These are phyloP conservation scores for Plasmodium malariae DNA, from an alignment of 169 alveolate species.

Conservation along the genomic window DNA sequence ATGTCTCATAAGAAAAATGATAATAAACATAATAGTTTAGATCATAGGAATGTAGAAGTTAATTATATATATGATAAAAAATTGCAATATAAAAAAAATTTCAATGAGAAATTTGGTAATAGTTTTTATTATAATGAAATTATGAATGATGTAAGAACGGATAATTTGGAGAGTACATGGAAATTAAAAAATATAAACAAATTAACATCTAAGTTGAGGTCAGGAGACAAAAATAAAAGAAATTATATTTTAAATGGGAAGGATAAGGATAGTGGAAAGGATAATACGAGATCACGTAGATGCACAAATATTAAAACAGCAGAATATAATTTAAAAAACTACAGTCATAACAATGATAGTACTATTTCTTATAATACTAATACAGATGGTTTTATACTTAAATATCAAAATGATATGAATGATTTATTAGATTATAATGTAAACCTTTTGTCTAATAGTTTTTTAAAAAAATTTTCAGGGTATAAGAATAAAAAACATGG, in stretches of 20 bases:
- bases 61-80: slow-evolving; percentile 11
- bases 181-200: slow-evolving; percentile 33
- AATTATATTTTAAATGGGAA: neutral
- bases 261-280: neutral
- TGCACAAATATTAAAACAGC: slow-evolving; percentile 4
- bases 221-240: no score
- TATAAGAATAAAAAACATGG: neutral
- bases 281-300: slow-evolving; percentile 31
- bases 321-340: neutral
- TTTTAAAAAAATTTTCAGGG: neutral
- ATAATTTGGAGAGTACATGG: slow-evolving; percentile 25
- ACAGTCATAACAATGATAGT: slow-evolving; percentile 10
- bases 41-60: slow-evolving; percentile 2
- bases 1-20: slow-evolving; percentile 11
- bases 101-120: neutral
- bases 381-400: slow-evolving; percentile 12
- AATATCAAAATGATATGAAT: slow-evolving; percentile 20
- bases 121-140: slow-evolving; percentile 12
- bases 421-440: slow-evolving; percentile 6
- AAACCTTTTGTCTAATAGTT: neutral
- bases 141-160: neutral
- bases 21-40: neutral
- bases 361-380: neutral
- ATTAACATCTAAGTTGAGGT: slow-evolving; percentile 1
- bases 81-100: neutral